Percentiles rank a stretch among this genome's conserved stretches.
These are phyloP conservation scores for Prunus yedoensis DNA, from an alignment of 331 rosid species.

Conservation along the genomic window DNA sequence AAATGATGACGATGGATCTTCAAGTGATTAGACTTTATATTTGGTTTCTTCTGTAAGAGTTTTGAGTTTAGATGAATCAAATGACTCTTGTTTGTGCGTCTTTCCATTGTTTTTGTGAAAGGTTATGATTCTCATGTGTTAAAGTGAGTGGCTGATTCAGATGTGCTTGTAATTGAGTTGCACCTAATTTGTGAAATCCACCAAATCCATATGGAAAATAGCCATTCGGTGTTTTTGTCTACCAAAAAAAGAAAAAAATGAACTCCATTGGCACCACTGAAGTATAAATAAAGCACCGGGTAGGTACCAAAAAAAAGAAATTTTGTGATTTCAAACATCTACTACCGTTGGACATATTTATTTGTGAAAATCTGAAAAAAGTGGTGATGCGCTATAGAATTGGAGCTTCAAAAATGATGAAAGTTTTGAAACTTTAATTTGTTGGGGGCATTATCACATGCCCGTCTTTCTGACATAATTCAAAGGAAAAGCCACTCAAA, in stretches of 20 bases:
- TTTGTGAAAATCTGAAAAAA: not conserved
- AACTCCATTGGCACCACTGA: too few relatives aligned
- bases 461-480: not conserved
- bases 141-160: not conserved
- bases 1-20: constrained; percentile 62
- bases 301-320: too few relatives aligned
- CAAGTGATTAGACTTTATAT: constrained; percentile 60
- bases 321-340: not conserved
- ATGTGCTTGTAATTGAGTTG: too few relatives aligned
- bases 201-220: too few relatives aligned
- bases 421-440: not conserved
- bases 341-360: not conserved
- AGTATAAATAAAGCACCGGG: too few relatives aligned
- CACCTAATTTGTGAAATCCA: too few relatives aligned
- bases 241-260: too few relatives aligned
- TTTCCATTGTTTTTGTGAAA: not conserved
- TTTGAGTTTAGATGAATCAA: constrained; percentile 5
- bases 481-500: not conserved
- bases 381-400: not conserved
- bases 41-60: not conserved
- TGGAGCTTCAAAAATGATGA: not conserved
- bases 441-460: not conserved
- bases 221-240: too few relatives aligned
- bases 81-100: constrained; percentile 14
- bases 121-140: not conserved